Evolutionary conservation across 768 basidiomycete genomes (phyloP), one percentile per base, ranked within the genome.

Genomic region (Tephrocybe sp.): DNA sequence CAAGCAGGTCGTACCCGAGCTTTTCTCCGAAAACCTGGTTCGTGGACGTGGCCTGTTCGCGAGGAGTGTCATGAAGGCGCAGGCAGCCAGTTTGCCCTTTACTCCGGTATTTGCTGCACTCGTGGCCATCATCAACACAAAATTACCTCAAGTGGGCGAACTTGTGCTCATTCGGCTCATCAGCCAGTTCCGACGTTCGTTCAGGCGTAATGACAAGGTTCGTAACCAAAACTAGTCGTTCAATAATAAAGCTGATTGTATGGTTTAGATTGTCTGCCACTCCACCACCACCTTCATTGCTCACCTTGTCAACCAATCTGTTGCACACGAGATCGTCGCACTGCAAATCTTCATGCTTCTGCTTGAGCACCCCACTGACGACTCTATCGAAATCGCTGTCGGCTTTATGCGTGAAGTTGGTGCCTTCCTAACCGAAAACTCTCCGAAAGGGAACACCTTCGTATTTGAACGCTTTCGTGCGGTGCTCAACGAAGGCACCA

Each of bases 351-450:
- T 99, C 40, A 84, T 98, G 42, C 82, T 98, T n/a, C 83, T 98
- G 15, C 86, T 98, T 28, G 94, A 98, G 64, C 85, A 90, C 2
- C 95, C 97, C 0, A 98, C 97, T 0, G 94, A 98, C 61, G 97
- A 98, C 71, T 92, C 92, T 1, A 96, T 99, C 60, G 97, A 99
- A 73, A 97, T 99, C 58, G 95, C 96, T 3, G 95, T 98, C 37
- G 92, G 93, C 6, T 93, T 98, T 71, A 96, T 91, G 74, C 88
- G 94, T 18, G 97, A 99, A 77, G 94, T 96, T 36, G 97, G 97
- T 41, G 89, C 95, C 0, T 98, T 92, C 75, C 81, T 99, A 6
- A 75, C 85, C 0, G 96, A 98, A 75, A 90, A 93, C 65, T 88
- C 91, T 2, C 93, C 96, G 21, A 95, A 95, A 66, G 94, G 92